These are phyloP conservation scores for Suillus plorans DNA, from an alignment of 768 basidiomycete species.

Conservation along the genomic window DNA sequence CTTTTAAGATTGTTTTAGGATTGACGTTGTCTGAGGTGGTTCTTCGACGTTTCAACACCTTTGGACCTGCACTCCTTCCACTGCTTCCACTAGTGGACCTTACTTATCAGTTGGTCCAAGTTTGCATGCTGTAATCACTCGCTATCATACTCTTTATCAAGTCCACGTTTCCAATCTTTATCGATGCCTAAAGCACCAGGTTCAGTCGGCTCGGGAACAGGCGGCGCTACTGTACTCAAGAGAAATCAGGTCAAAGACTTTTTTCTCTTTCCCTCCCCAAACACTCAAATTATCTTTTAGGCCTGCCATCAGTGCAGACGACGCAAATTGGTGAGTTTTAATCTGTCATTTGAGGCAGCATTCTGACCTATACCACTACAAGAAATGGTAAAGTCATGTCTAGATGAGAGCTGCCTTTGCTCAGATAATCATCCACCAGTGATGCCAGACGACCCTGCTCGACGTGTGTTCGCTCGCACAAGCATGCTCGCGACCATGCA, in stretches of 20 bases:
- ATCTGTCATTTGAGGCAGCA: constrained; percentile 6
- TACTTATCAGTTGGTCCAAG: background rate
- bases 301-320: constrained; percentile 63
- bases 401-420: constrained; percentile 4
- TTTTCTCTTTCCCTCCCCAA: background rate
- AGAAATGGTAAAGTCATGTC: constrained; percentile 57
- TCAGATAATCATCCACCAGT: constrained; percentile 33
- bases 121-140: constrained; percentile 4
- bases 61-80: background rate
- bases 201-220: constrained; percentile 4
- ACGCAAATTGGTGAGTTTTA: constrained; percentile 61
- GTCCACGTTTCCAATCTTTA: constrained; percentile 8
- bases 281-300: constrained; percentile 15
- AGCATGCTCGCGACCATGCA: constrained; percentile 64
- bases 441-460: constrained; percentile 78
- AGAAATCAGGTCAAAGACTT: constrained; percentile 22
- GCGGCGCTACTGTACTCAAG: constrained; percentile 14
- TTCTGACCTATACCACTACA: constrained; percentile 18
- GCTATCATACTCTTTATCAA: constrained; percentile 2
- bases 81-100: background rate
- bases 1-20: background rate
- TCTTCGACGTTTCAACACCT: constrained; percentile 3
- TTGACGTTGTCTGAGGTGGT: background rate
- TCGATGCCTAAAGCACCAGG: constrained; percentile 40
- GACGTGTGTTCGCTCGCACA: constrained; percentile 74